Conservation (phyloP, 768 basidiomycete species). For the Leccinellum albellum region DNA sequence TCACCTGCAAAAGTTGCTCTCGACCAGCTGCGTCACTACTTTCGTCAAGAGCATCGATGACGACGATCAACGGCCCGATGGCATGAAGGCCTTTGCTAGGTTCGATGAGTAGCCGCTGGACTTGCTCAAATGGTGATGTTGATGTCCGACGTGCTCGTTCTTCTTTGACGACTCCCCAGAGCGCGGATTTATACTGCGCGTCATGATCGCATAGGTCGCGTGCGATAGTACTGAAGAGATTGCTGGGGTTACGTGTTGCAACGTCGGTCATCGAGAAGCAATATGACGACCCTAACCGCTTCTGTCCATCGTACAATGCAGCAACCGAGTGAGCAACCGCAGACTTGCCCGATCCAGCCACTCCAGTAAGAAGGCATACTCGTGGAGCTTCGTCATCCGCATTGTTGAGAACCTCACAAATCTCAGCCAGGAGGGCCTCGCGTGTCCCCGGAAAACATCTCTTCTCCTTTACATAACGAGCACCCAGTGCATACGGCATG, state of each 20-base stretch:
- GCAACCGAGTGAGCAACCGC: neutral
- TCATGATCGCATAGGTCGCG: neutral
- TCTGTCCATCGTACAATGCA: neutral
- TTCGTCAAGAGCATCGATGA: neutral
- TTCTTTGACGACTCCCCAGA: neutral
- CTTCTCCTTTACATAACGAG: neutral
- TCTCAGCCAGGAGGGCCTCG: neutral
- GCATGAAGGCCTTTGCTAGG: neutral
- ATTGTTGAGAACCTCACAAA: neutral
- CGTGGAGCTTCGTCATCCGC: neutral
- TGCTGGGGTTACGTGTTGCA: neutral
- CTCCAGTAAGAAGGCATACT: neutral
- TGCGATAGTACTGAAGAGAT: neutral
- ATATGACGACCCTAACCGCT: neutral
- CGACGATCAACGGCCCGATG: neutral
- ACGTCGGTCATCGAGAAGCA: neutral
- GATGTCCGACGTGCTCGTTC: neutral
- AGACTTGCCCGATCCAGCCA: neutral
- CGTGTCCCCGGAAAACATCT: neutral
- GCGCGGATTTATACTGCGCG: neutral
- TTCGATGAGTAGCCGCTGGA: neutral
- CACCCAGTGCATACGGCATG: neutral
- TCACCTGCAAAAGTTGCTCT: too few species aligned
- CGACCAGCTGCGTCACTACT: neutral
- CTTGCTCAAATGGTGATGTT: neutral